Evolutionary conservation across 1,139 yeast genomes (phyloP), one percentile per base, ranked within the genome.

Genomic region (Hemisphaericaspora xylanilytica): DNA sequence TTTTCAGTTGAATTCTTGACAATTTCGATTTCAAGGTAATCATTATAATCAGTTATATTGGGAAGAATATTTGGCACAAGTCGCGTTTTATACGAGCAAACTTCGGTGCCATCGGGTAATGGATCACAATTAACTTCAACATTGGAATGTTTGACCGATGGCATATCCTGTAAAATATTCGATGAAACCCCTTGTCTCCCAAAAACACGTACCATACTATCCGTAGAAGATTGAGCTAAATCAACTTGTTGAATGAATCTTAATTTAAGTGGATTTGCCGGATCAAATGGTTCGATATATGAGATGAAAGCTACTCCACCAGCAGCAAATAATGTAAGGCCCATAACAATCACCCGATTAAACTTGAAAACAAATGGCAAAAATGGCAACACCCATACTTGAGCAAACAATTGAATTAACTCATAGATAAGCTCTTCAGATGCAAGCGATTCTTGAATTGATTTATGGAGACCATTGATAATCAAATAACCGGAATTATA

Each of bases 311-410:
- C 46, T 1, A 73, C 59, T 1, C 79, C 73, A 24, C 60, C 44
- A 4, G 67, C 42, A 2, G 62, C 43, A 1, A 73, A 39, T 16
- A 79, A 52, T 3, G 35, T 29, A 27, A 48, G 40, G 0, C 67
- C 51, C 7, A 74, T 49, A 4, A 78, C 67, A 33, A 80, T 59
- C 21, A 76, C 48, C 37, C 73, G 69, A 56, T 85, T 85, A 36
- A 85, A 55, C 51, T 85, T 83, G 62, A 84, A 84, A 32, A 80
- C 66, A 53, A 87, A 87, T 8, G 95, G 92, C 36, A 85, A 53
- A 16, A 82, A 58, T 8, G 92, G 82, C 2, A 80, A 46, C 0
- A 81, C 70, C 51, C 84, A 60, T 1, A 69, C 49, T 30, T 60
- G 36, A 58, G 65, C 46, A 65, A 68, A 49, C 1, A 44, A 34